These are phyloP conservation scores for Boletus rufocinnamomeus DNA, from an alignment of 768 basidiomycete species.

Conservation along the genomic window DNA sequence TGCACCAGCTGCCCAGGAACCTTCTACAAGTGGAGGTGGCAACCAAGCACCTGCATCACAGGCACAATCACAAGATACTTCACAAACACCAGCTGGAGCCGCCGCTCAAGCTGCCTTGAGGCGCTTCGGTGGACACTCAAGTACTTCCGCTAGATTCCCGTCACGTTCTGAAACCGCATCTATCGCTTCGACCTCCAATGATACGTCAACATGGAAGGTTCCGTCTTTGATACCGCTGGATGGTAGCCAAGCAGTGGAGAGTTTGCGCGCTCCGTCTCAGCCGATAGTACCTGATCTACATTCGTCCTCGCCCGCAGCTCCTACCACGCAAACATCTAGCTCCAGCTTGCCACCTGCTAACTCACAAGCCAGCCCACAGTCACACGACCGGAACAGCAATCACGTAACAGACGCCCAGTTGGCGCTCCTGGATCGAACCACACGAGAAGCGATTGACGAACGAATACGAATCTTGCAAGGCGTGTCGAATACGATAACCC, in stretches of 20 bases:
- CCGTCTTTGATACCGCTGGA: constrained; percentile 32
- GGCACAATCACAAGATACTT: constrained; percentile 7
- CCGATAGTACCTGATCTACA: constrained; percentile 8
- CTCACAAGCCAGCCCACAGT: constrained; percentile 18
- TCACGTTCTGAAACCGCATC: constrained; percentile 11
- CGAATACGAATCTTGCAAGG: constrained; percentile 76
- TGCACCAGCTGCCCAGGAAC: constrained; percentile 9
- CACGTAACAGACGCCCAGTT: constrained; percentile 55
- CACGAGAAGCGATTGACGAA: constrained; percentile 83
- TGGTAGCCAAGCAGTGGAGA: neutral
- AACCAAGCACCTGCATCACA: constrained; percentile 10
- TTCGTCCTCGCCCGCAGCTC: constrained; percentile 8
- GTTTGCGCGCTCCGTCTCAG: neutral
- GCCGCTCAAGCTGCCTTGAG: constrained; percentile 70
- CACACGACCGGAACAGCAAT: constrained; percentile 37
- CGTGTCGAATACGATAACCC: constrained; percentile 71
- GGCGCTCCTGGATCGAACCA: constrained; percentile 60
- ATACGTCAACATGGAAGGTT: constrained; percentile 24
- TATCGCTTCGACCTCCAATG: constrained; percentile 8
- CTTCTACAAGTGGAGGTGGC: constrained; percentile 3
- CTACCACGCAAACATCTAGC: neutral
- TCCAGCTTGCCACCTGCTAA: neutral
- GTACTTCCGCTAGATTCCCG: constrained; percentile 13
- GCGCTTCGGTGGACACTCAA: constrained; percentile 37
- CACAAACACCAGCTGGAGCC: constrained; percentile 47